Evolutionary conservation across 768 basidiomycete species (phyloP), one percentile per base, ranked within the genome.

Genomic region (Pulveroboletus sp.): DNA sequence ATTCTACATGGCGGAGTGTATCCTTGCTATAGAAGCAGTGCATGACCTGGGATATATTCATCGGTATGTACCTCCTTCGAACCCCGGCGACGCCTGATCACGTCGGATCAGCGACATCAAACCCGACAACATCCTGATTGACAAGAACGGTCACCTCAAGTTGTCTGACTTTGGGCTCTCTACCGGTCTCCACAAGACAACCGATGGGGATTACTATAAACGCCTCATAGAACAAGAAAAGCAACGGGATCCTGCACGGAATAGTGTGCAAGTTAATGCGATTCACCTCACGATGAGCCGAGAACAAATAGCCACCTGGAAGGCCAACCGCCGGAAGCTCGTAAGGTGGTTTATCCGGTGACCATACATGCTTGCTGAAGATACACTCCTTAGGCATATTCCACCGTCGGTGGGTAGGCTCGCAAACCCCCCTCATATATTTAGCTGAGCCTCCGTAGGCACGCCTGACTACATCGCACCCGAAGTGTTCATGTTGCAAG

Each of bases 41-140:
- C 95, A 99, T 69, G 89, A 90, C 58, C 80, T 98, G n/a, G 95
- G 96, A 9, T 98, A 98, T 69, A 98, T 99, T 58, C 95, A 99
- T 69, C 88, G 94, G 94, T 93, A 53, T 43, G 86, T 49, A 26
- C 47, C 21, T 30, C 30, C 62, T 18, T 21, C 17, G 17, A 41
- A 36, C 45, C 5, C 43, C 6, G 38, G 32, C 26, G 6, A 24
- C 40, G 5, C 13, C 31, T 57, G 27, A 63, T 49, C 18, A 27
- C 5, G 14, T 13, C 24, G 45, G 32, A 48, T 21, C 69, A 97
- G 95, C 59, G 95, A 99, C 67, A 98, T 99, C 70, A 99, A 99
- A 73, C 95, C 95, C 21, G 95, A 99, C 71, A 99, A 99, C 63
- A 96, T 99, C 55, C 78, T 99, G 51, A 99, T 99, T 60, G 95